These are phyloP conservation scores for Termitomyces eurrhizus DNA, from an alignment of 768 basidiomycete genomes.

Conservation along the genomic window DNA sequence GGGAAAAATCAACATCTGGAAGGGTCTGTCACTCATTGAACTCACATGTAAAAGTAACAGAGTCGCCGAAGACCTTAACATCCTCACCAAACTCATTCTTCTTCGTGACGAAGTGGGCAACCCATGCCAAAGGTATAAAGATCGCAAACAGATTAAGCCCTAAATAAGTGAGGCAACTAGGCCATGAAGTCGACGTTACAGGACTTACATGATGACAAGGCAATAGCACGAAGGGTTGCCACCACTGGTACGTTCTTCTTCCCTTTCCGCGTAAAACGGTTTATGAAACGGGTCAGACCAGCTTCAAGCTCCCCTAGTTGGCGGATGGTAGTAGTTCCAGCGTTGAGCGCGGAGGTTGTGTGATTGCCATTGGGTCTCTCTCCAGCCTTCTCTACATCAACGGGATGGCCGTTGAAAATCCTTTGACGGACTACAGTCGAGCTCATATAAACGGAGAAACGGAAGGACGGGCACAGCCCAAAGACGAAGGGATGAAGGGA, in stretches of 20 bases:
- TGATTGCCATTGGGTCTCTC: not conserved
- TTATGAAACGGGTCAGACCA: conserved; percentile 31
- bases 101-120: conserved; percentile 38
- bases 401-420: conserved; percentile 9
- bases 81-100: conserved; percentile 6
- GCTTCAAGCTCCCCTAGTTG: conserved; percentile 12
- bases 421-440: conserved; percentile 7
- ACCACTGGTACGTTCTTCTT: conserved; percentile 39
- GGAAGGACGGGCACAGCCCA: not conserved
- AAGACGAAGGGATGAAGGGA: not conserved
- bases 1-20: not conserved
- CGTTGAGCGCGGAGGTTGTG: not conserved
- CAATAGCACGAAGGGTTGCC: conserved; percentile 42
- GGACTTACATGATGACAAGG: conserved; percentile 47
- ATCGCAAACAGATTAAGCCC: conserved; percentile 58
- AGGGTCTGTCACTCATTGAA: not conserved
- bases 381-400: conserved; percentile 13
- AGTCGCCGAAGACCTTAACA: conserved; percentile 26
- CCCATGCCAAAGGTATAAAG: conserved; percentile 60
- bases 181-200: not conserved
- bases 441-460: not conserved
- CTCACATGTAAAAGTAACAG: conserved; percentile 35
- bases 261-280: conserved; percentile 44
- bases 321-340: not conserved
- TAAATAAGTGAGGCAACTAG: conserved; percentile 17